Evolutionary conservation across 345 rosid genomes (phyloP).

Genomic region (Eucalyptus rudis): DNA sequence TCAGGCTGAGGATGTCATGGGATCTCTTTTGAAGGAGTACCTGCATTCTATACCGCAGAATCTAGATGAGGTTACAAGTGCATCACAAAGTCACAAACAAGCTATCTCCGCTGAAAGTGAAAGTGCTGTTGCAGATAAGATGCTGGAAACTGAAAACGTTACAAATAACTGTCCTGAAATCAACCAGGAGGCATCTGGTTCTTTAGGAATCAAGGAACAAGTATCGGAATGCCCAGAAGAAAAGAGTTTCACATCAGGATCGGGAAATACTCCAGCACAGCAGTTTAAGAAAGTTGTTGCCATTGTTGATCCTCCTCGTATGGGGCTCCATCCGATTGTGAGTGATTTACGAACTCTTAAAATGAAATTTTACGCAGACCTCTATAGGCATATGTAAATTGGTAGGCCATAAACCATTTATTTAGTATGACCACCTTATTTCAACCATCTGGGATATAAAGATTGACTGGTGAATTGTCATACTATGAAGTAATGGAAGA

Average conservation of each 20-base stretch:
- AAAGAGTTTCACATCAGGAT: slow-evolving; percentile 14
- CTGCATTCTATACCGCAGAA: slow-evolving; percentile 21
- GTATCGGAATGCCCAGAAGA: slow-evolving; percentile 13
- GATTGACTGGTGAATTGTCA: neutral
- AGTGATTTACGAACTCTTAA: slow-evolving; percentile 3
- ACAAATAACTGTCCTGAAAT: slow-evolving; percentile 17
- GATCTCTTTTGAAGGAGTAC: slow-evolving; percentile 69
- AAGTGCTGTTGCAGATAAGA: neutral
- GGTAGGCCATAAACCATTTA: neutral
- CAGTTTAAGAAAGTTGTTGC: slow-evolving; percentile 79
- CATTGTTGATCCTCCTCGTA: slow-evolving; percentile 95
- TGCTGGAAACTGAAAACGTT: slow-evolving; percentile 5
- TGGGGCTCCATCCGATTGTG: slow-evolving; percentile 83
- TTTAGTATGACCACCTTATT: neutral
- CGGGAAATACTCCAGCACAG: slow-evolving; percentile 9
- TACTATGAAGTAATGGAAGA: neutral
- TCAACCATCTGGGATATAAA: neutral
- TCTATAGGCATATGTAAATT: neutral
- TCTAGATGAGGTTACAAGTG: slow-evolving; percentile 12
- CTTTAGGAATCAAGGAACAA: slow-evolving; percentile 14
- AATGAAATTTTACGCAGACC: neutral
- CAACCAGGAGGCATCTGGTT: neutral
- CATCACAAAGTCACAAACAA: slow-evolving; percentile 8
- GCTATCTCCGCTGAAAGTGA: slow-evolving; percentile 21
- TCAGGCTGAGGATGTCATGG: slow-evolving; percentile 93